phyloP scores from a whole-genome alignment of 345 rosid species.

The Acer yangbiense region DNA sequence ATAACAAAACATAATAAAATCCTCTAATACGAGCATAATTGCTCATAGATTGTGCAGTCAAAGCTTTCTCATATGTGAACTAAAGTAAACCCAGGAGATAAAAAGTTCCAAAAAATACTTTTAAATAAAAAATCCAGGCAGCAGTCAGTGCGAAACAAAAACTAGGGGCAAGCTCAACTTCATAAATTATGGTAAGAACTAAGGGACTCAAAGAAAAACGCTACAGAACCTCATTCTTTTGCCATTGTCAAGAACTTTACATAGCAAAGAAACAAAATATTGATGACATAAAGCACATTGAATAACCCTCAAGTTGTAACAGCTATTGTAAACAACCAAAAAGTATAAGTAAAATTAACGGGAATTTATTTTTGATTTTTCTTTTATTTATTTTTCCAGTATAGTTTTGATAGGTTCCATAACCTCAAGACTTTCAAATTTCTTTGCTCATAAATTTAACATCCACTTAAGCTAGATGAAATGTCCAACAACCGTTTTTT shows the following conservation, averaged over 20 bases:
- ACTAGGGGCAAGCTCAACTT: background rate
- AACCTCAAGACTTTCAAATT: background rate
- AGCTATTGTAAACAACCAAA: background rate
- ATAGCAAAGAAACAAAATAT: conserved; percentile 7
- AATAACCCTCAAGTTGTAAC: background rate
- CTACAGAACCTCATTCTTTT: background rate
- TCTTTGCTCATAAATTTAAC: background rate
- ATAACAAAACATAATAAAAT: conserved; percentile 18
- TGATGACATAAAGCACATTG: background rate
- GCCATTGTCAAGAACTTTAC: background rate
- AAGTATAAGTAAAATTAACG: background rate
- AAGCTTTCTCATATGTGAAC: background rate
- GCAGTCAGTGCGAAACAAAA: background rate
- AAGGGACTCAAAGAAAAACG: background rate
- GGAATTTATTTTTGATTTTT: background rate
- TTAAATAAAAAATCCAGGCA: background rate
- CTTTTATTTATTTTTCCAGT: background rate
- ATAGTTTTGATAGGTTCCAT: background rate
- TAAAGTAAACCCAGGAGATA: background rate
- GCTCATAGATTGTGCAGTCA: background rate
- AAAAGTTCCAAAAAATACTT: background rate
- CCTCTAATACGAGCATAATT: conserved; percentile 12
- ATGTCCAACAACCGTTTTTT: too few relatives aligned
- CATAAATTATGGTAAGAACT: background rate
- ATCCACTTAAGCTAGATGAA: conserved; percentile 1